A percentile compares a stretch with the other conserved stretches of the same genome.
phyloP scores from a whole-genome alignment of 2,329 filamentous ascomycete genomes.

The Pyricularia grisea region DNA sequence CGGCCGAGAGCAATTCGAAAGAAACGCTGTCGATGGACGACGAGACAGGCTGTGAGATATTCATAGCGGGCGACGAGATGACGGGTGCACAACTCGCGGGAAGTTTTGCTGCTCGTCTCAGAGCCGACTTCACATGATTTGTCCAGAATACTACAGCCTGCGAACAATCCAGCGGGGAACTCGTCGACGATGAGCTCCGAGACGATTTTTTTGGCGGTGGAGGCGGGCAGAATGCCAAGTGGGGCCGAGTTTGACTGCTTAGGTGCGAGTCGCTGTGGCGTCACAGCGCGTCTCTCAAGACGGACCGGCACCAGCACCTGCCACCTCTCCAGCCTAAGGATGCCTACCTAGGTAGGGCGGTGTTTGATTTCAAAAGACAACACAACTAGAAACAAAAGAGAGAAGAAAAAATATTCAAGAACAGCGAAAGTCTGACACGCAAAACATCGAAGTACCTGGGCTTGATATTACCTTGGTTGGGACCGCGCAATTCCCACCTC shows the following conservation, averaged over 20 bases:
- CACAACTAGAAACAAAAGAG: background rate
- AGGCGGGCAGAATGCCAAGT: conserved; percentile 21
- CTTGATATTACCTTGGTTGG: background rate
- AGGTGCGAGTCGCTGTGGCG: background rate
- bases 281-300: background rate
- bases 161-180: background rate
- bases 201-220: conserved; percentile 6
- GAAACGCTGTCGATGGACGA: conserved; percentile 81
- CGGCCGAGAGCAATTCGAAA: conserved; percentile 73
- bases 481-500: background rate
- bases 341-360: too few relatives aligned
- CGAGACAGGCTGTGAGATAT: conserved; percentile 70
- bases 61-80: conserved; percentile 35
- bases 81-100: background rate
- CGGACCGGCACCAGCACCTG: background rate
- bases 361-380: background rate
- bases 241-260: background rate
- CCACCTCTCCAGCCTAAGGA: too few relatives aligned
- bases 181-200: background rate
- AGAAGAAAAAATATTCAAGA: background rate
- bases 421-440: too few relatives aligned
- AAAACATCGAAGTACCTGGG: background rate
- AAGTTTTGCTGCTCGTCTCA: background rate
- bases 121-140: background rate
- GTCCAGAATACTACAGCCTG: background rate